These are phyloP conservation scores for Rutidosis leptorrhynchoides DNA, from an alignment of 129 eudicot species.

Conservation along the genomic window DNA sequence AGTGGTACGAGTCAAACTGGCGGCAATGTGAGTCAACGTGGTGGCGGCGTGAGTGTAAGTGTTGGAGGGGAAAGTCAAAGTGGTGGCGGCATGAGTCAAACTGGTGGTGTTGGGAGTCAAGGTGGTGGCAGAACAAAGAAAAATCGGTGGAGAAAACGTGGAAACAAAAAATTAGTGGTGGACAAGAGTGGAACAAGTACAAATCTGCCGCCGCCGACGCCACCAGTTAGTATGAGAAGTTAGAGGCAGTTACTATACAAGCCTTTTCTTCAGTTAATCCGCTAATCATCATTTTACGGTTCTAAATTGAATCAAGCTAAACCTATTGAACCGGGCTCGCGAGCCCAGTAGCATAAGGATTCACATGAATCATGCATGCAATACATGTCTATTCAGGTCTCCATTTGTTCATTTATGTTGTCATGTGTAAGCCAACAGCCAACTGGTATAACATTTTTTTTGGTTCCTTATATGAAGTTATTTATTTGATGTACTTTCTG, in stretches of 20 bases:
- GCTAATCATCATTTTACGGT: neutral
- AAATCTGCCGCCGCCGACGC: neutral
- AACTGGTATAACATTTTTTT: neutral
- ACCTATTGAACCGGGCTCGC: neutral
- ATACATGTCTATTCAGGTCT: conserved; percentile 8
- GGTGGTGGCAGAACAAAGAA: neutral
- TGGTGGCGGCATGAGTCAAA: neutral
- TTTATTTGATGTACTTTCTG: too few species aligned
- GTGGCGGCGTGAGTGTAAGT: conserved; percentile 7
- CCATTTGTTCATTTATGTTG: conserved; percentile 11
- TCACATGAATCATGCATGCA: neutral
- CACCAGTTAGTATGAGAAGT: neutral
- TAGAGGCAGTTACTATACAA: neutral
- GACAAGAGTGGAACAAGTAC: neutral
- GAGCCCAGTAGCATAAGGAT: neutral
- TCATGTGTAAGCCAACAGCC: neutral
- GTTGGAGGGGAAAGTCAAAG: neutral
- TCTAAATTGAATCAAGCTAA: neutral
- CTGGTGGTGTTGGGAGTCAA: neutral
- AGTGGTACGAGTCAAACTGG: conserved; percentile 15
- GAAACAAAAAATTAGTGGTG: neutral
- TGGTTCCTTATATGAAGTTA: neutral
- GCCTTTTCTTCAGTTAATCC: neutral
- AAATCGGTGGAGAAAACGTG: neutral
- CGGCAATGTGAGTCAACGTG: neutral